Conservation (phyloP, 73 alveolate genomes). For the Paramecium sexaurelia region DNA sequence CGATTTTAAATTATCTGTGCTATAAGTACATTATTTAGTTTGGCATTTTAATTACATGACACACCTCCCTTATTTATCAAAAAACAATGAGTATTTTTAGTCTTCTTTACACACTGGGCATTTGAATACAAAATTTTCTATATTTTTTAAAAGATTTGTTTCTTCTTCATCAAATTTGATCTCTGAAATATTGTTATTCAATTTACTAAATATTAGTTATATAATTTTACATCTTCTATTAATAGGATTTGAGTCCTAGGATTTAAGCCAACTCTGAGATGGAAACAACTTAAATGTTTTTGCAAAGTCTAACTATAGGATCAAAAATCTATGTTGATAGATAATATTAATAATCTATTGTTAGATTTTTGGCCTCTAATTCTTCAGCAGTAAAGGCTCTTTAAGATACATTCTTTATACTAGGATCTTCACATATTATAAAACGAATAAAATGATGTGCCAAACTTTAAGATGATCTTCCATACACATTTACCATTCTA, state of each 20-base stretch:
- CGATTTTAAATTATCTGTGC: background rate
- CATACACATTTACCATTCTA: constrained; percentile 77
- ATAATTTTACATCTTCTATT: background rate
- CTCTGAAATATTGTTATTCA: background rate
- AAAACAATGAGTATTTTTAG: background rate
- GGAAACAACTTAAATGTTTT: background rate
- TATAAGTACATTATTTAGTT: background rate
- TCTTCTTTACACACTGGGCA: background rate
- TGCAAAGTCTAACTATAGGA: background rate
- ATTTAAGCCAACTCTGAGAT: background rate
- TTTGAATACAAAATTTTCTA: background rate
- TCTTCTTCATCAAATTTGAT: background rate
- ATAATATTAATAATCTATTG: constrained; percentile 49
- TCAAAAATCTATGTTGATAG: constrained; percentile 21
- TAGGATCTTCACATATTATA: constrained; percentile 82
- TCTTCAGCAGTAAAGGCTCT: constrained; percentile 66
- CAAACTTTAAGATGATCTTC: constrained; percentile 78
- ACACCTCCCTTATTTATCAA: background rate
- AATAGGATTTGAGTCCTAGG: background rate
- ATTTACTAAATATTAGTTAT: background rate
- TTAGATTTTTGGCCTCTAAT: background rate
- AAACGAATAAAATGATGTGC: constrained; percentile 87
- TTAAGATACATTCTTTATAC: background rate
- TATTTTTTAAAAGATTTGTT: background rate
- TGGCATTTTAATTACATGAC: background rate